Percentiles rank a stretch among this genome's conserved stretches.
Conservation (phyloP, 2,329 filamentous ascomycete genomes). For the Pseudogymnoascus sp. region DNA sequence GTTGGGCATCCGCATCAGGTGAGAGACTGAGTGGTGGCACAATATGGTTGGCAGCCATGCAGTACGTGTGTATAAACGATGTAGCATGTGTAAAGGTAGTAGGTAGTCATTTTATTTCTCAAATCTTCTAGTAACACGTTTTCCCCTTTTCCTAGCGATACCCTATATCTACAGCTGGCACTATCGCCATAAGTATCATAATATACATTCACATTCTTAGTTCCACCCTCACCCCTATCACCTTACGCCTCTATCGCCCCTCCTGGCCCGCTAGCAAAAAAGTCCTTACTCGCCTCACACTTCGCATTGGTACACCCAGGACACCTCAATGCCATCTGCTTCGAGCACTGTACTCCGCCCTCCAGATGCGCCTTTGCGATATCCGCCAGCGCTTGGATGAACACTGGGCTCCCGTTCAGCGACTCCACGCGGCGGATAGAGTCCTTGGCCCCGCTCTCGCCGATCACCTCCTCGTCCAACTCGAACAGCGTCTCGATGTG, state of each 20-base stretch:
- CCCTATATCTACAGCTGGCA: background rate
- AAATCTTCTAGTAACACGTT: background rate
- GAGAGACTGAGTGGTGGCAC: background rate
- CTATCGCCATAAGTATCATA: background rate
- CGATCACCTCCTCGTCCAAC: constrained; percentile 89
- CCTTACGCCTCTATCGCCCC: background rate
- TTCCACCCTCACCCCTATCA: background rate
- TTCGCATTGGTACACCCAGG: constrained; percentile 87
- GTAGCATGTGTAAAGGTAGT: background rate
- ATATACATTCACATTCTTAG: background rate
- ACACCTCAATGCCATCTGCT: constrained; percentile 84
- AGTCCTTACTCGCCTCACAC: constrained; percentile 69
- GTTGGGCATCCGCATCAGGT: background rate
- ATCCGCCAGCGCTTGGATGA: constrained; percentile 83
- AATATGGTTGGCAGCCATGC: background rate
- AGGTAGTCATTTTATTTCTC: background rate
- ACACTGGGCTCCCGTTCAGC: constrained; percentile 81
- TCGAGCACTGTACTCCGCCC: constrained; percentile 59
- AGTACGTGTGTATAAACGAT: background rate
- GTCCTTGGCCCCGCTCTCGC: constrained; percentile 68
- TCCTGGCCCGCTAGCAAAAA: constrained; percentile 35
- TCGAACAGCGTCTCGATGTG: constrained; percentile 97
- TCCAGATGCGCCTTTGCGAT: constrained; percentile 74
- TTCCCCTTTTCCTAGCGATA: background rate
- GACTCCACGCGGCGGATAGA: constrained; percentile 86